Base-by-base conservation (phyloP, 768 basidiomycete genomes). In the Rhodotorula graminis region DNA sequence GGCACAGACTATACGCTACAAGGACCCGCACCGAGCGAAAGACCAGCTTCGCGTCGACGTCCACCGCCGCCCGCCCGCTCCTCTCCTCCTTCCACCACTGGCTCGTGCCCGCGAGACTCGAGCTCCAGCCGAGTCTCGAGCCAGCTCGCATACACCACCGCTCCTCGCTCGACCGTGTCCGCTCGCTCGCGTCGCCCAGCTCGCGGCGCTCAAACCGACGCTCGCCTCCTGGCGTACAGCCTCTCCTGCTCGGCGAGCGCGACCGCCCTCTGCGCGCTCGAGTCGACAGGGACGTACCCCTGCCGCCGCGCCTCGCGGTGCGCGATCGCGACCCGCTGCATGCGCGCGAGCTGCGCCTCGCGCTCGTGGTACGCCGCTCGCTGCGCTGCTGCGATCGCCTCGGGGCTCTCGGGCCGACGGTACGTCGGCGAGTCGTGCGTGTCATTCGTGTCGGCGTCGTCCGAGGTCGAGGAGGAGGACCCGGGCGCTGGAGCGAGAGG, bases 261-360 rank as follows among this genome's bases (percentile, higher is more conserved):
- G 3, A 42, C 56, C 19, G 33, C 63, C 33, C 25, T 33, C 61
- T 52, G 61, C 49, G 21, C 23, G 12, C 52, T 33, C 40, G 64
- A 65, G 53, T 56, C 64, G 27, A 37, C 5, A 0, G 64, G 53
- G 5, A 33, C 53, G 33, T 42, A 12, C n/a, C n/a, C 3, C 8
- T 44, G 61, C 23, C 66, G 58, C 5, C 62, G 66, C 11, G 65
- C 65, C 15, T 21, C 40, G 2, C 63, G 61, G 50, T 63, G 57
- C 14, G 65, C 71, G 2, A n/a, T 49, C n/a, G 71, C 46, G 40
- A 72, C 63, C 61, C 67, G 67, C 57, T 72, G 64, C 71, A 72
- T 63, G 4, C 71, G 46, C 37, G 46, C 44, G 2, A 64, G 37
- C 65, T 67, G 70, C 19, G 61, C 61, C 23, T 63, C 44, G 19